These are phyloP conservation scores for Fusarium xyrophilum DNA, from an alignment of 2,329 filamentous ascomycete species.

Conservation along the genomic window DNA sequence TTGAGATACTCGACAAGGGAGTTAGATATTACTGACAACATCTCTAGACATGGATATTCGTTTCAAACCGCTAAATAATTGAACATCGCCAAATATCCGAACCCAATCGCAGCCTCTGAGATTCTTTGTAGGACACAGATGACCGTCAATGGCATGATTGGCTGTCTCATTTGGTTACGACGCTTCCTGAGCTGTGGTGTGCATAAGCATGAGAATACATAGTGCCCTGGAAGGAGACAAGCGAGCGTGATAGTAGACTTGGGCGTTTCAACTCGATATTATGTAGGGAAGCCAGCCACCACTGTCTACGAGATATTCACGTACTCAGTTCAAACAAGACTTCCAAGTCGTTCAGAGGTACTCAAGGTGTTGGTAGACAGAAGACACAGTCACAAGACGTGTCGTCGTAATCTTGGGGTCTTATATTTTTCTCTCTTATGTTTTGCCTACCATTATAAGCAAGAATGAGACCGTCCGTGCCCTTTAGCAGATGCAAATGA, in stretches of 20 bases:
- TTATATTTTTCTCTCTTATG: constrained; percentile 47
- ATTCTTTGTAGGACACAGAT: not conserved
- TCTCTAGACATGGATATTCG: not conserved
- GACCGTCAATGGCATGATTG: not conserved
- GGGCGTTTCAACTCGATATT: not conserved
- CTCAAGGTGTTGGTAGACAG: constrained; percentile 34
- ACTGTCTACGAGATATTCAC: not conserved
- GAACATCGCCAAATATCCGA: not conserved
- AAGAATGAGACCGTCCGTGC: constrained; percentile 50
- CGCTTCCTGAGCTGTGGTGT: not conserved
- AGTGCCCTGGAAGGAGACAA: not conserved
- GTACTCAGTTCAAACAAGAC: not conserved
- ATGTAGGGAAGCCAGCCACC: not conserved
- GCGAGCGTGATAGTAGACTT: not conserved
- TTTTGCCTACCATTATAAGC: constrained; percentile 49
- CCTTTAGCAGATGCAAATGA: constrained; percentile 52
- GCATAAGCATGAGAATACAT: not conserved
- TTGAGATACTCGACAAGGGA: not conserved
- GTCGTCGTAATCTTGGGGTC: constrained; percentile 45
- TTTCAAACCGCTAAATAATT: not conserved
- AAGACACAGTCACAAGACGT: constrained; percentile 35
- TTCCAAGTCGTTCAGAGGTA: not conserved
- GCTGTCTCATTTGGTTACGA: not conserved
- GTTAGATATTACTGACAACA: no score
- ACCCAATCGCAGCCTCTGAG: not conserved